These are phyloP conservation scores for Diaporthe batatas DNA, from an alignment of 2,329 filamentous ascomycete genomes.

Conservation along the genomic window DNA sequence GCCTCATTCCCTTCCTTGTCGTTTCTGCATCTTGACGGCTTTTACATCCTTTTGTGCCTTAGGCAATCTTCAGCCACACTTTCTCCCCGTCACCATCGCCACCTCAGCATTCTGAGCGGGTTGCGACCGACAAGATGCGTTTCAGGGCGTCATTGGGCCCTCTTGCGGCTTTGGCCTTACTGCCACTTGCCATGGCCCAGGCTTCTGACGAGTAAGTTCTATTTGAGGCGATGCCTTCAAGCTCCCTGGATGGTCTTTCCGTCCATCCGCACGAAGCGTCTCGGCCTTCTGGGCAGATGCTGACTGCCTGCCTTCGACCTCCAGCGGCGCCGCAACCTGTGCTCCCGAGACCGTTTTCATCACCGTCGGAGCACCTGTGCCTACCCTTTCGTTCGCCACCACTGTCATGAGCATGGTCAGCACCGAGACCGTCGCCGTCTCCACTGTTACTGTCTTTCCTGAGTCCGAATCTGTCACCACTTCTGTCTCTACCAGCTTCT, in stretches of 20 bases:
- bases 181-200: slow-evolving; percentile 51
- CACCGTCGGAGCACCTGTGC: slow-evolving; percentile 55
- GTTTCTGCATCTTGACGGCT: not conserved
- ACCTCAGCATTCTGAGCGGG: not conserved
- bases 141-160: slow-evolving; percentile 52
- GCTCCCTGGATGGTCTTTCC: slow-evolving; percentile 26
- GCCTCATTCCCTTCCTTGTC: no score
- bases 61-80: not conserved
- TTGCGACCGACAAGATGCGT: slow-evolving; percentile 54
- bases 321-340: slow-evolving; percentile 53
- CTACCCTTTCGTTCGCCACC: slow-evolving; percentile 38
- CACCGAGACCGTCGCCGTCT: slow-evolving; percentile 42
- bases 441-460: slow-evolving; percentile 45
- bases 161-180: slow-evolving; percentile 53
- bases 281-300: slow-evolving; percentile 40
- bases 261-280: slow-evolving; percentile 36
- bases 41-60: not conserved
- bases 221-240: not conserved
- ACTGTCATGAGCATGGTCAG: slow-evolving; percentile 41
- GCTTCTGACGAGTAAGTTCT: slow-evolving; percentile 52
- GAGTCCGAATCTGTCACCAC: slow-evolving; percentile 25
- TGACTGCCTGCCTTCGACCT: not conserved
- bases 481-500: slow-evolving; percentile 7
- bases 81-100: not conserved
- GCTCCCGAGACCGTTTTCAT: slow-evolving; percentile 62